Conservation (phyloP, 176 grass and related monocot genomes). For the Oryza glumipatula region DNA sequence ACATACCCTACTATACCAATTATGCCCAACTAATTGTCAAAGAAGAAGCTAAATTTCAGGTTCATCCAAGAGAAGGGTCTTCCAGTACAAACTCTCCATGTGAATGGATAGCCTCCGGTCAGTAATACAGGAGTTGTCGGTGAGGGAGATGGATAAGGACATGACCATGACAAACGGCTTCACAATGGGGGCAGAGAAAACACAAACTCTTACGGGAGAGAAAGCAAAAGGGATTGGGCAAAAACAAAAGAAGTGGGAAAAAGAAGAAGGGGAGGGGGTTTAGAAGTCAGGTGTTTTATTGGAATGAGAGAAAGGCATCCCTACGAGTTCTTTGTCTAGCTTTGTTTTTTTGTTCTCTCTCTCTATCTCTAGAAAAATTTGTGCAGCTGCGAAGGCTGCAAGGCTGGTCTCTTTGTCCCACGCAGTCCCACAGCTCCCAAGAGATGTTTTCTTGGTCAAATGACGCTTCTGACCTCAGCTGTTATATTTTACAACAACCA, state of each 20-base stretch:
- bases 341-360: constrained; percentile 27
- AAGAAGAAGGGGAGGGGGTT: constrained; percentile 46
- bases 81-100: not conserved
- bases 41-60: not conserved
- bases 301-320: constrained; percentile 70
- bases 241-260: constrained; percentile 54
- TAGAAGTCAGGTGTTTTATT: constrained; percentile 59
- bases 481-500: not conserved
- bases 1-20: too few relatives aligned
- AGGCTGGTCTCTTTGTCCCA: constrained; percentile 59
- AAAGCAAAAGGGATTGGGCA: constrained; percentile 36
- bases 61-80: not conserved
- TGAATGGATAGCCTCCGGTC: constrained; percentile 35
- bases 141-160: constrained; percentile 39
- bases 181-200: constrained; percentile 36
- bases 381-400: constrained; percentile 53
- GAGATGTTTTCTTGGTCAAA: not conserved
- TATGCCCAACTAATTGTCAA: not conserved
- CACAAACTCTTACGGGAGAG: constrained; percentile 35
- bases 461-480: constrained; percentile 17
- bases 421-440: constrained; percentile 45
- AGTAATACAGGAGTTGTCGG: constrained; percentile 44
- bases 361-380: constrained; percentile 27
- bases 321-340: constrained; percentile 29
- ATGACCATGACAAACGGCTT: constrained; percentile 38